A percentile compares a stretch with the other conserved stretches of the same genome.
Evolutionary conservation across 2,329 filamentous ascomycete species (phyloP).

Genomic region (Stemphylium lycopersici): DNA sequence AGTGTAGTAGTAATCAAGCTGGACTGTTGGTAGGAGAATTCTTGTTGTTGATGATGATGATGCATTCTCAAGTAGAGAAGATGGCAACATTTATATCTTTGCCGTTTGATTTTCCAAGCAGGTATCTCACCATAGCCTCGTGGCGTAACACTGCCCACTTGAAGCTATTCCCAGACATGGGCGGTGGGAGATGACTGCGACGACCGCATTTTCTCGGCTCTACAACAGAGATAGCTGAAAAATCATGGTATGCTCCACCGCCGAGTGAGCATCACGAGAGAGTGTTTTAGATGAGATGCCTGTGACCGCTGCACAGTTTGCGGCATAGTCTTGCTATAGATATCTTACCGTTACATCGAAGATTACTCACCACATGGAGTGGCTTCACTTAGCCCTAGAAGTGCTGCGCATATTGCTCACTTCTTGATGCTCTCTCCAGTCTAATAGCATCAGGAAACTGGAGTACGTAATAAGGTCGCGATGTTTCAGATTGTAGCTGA

Average conservation of each 20-base stretch:
- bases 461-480: background rate
- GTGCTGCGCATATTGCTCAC: background rate
- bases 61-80: background rate
- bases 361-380: background rate
- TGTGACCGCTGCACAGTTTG: slow-evolving; percentile 1
- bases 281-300: background rate
- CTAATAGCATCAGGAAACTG: background rate
- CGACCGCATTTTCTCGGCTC: slow-evolving; percentile 8
- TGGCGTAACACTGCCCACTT: background rate
- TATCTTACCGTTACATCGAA: background rate
- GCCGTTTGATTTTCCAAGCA: background rate
- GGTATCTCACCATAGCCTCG: background rate
- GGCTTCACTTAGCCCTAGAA: background rate
- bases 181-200: background rate
- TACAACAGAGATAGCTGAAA: background rate
- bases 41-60: slow-evolving; percentile 3
- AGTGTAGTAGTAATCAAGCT: background rate
- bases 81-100: slow-evolving; percentile 4
- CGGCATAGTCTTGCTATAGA: background rate
- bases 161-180: slow-evolving; percentile 7
- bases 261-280: background rate
- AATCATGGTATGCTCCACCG: background rate
- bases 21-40: slow-evolving; percentile 2
- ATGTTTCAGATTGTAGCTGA: background rate
- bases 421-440: too few species aligned